Conservation (phyloP, 345 rosid genomes). For the Rhodomyrtus tomentosa region DNA sequence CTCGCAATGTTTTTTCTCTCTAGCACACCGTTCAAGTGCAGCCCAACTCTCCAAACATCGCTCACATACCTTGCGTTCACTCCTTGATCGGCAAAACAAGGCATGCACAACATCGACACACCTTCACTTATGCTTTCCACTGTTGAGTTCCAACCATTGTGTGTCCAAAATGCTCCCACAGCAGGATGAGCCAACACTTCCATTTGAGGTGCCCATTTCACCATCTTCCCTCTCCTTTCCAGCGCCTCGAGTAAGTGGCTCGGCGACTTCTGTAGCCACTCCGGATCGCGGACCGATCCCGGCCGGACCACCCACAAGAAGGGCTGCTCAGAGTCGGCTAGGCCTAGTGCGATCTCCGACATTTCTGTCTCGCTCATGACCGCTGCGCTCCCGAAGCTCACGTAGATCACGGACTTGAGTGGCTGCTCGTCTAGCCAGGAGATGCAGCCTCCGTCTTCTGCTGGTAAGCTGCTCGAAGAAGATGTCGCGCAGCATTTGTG, state of each 20-base stretch:
- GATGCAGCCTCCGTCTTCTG: conserved; percentile 12
- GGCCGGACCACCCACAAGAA: conserved; percentile 26
- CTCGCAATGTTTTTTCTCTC: conserved; percentile 24
- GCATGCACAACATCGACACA: conserved; percentile 63
- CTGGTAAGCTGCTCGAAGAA: conserved; percentile 13
- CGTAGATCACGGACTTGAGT: conserved; percentile 18
- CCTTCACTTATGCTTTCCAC: conserved; percentile 52
- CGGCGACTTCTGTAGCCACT: conserved; percentile 1
- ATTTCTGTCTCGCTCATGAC: conserved; percentile 1
- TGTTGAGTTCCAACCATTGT: conserved; percentile 63
- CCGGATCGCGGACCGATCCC: not conserved
- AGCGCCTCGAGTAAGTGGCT: conserved; percentile 3
- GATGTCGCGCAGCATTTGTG: conserved; percentile 10
- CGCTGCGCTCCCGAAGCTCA: conserved; percentile 27
- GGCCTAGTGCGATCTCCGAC: conserved; percentile 17
- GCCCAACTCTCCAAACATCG: conserved; percentile 46
- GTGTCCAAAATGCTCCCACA: conserved; percentile 52
- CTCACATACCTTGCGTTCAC: conserved; percentile 35
- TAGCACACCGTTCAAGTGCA: conserved; percentile 20
- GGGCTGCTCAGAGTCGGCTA: conserved; percentile 5
- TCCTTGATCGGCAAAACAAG: conserved; percentile 48
- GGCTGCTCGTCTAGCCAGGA: conserved; percentile 25
- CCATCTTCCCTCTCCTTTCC: conserved; percentile 23
- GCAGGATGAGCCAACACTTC: conserved; percentile 47
- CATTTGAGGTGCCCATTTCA: conserved; percentile 62